Conservation (phyloP, 371 early-diverging fungal genomes). For the Smittium culicis region DNA sequence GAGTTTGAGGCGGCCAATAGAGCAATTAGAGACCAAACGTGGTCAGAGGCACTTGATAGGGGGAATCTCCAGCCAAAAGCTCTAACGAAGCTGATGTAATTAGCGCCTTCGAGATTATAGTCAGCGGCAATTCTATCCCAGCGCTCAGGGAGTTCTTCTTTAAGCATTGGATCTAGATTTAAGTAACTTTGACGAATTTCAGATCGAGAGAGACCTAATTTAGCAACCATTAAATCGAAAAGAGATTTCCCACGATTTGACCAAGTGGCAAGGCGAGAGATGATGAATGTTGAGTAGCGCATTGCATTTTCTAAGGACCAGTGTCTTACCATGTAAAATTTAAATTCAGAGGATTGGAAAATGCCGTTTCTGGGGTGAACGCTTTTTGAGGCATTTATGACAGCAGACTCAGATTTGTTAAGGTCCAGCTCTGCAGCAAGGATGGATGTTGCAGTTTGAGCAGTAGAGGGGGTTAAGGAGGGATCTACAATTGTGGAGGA, state of each 20-base stretch:
- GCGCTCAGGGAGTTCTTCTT: conserved; percentile 43
- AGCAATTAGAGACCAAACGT: conserved; percentile 60
- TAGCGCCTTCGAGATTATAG: conserved; percentile 61
- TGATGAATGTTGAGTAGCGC: conserved; percentile 73
- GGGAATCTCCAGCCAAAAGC: conserved; percentile 59
- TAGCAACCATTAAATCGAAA: conserved; percentile 63
- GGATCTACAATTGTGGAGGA: not conserved
- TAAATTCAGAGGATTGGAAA: conserved; percentile 48
- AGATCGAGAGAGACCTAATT: conserved; percentile 55
- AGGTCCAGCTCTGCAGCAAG: not conserved
- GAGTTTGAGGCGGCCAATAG: conserved; percentile 43
- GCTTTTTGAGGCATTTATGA: conserved; percentile 15
- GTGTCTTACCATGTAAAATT: conserved; percentile 73
- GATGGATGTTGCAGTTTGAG: not conserved
- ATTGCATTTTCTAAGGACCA: conserved; percentile 80
- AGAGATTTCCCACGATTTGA: conserved; percentile 59
- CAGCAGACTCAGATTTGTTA: not conserved
- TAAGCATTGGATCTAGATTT: conserved; percentile 67
- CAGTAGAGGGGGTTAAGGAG: not conserved
- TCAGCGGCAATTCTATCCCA: conserved; percentile 55
- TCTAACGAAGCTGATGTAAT: conserved; percentile 65
- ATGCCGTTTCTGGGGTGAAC: conserved; percentile 17
- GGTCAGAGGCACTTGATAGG: conserved; percentile 62
- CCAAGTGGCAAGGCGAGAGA: conserved; percentile 73
- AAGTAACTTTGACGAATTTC: conserved; percentile 34